These are phyloP conservation scores for Gynandropsis gynandra DNA, from an alignment of 345 rosid genomes.

Conservation along the genomic window DNA sequence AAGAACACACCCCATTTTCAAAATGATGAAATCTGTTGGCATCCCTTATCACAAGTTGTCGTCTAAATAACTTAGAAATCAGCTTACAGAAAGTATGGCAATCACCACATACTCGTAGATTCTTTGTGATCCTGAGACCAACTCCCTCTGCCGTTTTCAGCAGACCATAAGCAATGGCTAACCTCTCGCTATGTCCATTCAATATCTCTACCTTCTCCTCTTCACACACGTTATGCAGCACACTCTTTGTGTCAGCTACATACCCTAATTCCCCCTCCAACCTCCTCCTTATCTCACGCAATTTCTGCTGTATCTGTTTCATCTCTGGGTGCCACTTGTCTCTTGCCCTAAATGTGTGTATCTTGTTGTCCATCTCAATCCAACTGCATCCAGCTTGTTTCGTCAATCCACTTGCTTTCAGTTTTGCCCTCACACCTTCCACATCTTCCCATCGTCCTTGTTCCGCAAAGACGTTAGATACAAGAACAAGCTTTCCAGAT, in stretches of 20 bases:
- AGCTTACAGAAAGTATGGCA: conserved; percentile 75
- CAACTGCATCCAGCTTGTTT: conserved; percentile 91
- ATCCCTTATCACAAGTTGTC: conserved; percentile 67
- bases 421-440: conserved; percentile 47
- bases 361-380: conserved; percentile 59
- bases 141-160: conserved; percentile 38
- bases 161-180: conserved; percentile 65
- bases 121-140: conserved; percentile 59
- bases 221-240: conserved; percentile 55
- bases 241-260: conserved; percentile 56
- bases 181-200: conserved; percentile 74
- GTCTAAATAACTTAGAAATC: conserved; percentile 48
- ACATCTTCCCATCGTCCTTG: conserved; percentile 69
- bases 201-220: conserved; percentile 63
- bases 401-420: conserved; percentile 65
- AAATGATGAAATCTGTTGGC: conserved; percentile 88
- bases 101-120: conserved; percentile 73
- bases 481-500: conserved; percentile 78
- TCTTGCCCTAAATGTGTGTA: conserved; percentile 69
- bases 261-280: conserved; percentile 60
- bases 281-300: conserved; percentile 42
- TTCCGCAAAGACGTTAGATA: conserved; percentile 72
- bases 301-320: conserved; percentile 41
- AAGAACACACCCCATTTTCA: conserved; percentile 67
- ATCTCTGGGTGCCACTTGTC: conserved; percentile 76